Base-by-base conservation (phyloP, 1,284 basidiomycete genomes). In the Cerioporus squamosus region DNA sequence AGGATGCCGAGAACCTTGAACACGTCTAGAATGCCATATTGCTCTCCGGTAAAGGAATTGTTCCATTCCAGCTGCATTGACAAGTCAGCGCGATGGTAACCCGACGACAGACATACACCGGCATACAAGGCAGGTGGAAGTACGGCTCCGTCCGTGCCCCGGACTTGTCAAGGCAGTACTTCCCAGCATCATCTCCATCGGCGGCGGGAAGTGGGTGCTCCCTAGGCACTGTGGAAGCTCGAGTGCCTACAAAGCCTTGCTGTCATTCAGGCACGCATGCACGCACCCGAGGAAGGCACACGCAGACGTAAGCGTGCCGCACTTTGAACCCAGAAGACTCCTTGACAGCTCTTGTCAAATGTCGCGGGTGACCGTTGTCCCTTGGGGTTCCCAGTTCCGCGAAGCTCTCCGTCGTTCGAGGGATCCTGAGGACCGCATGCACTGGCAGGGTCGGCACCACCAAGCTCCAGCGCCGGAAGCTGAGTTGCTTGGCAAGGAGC, bases 301-400 rank as follows among this genome's bases (percentile, higher is more conserved):
- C 31, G 18, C 33, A 15, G 23, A 44, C 48, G 42, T 36, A 43
- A 42, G 24, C 23, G 26, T 26, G 22, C 26, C 15, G 24, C 15
- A 26, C 18, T 29, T 17, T 31, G 23, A 49, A 52, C 20, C n/a
- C 18, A 49, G 58, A 55, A 55, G 53, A 51, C 50, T 52, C 31
- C 20, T 20, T 55, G 58, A 60, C 53, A 60, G 53, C 50, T 51
- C 50, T 47, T 44, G 59, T 55, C 51, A 56, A 38, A 39, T 39
- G 39, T 26, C 42, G 38, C 23, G 15, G 12, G 46, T 36, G 14
- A 20, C 42, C 46, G 24, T 22, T 22, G 20, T 22, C 8, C 39
- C 31, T 22, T 22, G 42, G 15, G n/a, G 10, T 36, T 36, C 33
- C 33, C 33, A 36, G 33, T 44, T 15, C 54, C 54, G 54, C 54